Evolutionary conservation across 805 yeast species (phyloP), one percentile per base, ranked within the genome.

Genomic region (Maudiozyma bulderi): DNA sequence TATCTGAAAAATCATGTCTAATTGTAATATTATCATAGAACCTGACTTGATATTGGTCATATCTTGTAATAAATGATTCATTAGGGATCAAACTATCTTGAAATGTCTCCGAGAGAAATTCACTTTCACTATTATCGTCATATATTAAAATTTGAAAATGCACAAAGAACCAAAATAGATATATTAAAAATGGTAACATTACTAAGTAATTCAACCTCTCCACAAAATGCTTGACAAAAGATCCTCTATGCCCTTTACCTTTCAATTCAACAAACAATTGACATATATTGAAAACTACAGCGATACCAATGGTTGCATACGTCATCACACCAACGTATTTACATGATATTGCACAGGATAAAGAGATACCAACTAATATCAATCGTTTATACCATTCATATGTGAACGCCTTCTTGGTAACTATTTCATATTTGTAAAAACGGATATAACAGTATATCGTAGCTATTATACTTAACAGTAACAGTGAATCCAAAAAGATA

Each of bases 311-410:
- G 47, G 95, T 78, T 45, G 82, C 74, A 66, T 84, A 93, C 0
- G 98, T 89, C 73, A 93, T 84, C 6, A 85, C 84, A 66, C 99
- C 99, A 40, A 93, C 96, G 67, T 93, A 90, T 65, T 93, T 93
- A 50, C 97, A 91, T 42, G 96, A 85, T 51, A 93, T 91, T 32
- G 91, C 96, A 63, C 91, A 82, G 0, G 97, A 87, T 49, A 93
- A 75, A 1, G 90, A 74, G 8, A 87, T 72, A 35, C 99, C 99
- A 5, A 97, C 90, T 40, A 78, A 67, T 30, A 74, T 62, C 42
- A 93, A 74, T 99, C 99, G 93, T 44, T 71, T 69, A 82, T 91
- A 86, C 99, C 99, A 93, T 47, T 71, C 54, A 39, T 56, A 56
- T n/a, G 85, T 60, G 63, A 86, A 91, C 59, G 58, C 45, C 67